phyloP scores from a whole-genome alignment of 306 rosid species.

The Prunus fruticosa region DNA sequence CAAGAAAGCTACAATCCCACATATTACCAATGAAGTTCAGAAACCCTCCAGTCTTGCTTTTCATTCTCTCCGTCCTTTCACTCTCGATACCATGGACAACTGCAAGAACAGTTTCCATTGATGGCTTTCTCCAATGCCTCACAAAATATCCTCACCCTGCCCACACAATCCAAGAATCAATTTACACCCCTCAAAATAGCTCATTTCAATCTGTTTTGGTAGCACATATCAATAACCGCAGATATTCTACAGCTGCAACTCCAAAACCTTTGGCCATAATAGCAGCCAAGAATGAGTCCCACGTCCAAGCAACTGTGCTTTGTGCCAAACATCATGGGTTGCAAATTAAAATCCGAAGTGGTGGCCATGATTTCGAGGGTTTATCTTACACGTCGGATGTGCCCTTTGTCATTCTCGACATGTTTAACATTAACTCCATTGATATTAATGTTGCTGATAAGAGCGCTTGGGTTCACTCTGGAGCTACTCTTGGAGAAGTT shows the following conservation, averaged over 20 bases:
- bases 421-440: slow-evolving; percentile 32
- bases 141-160: background rate
- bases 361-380: slow-evolving; percentile 38
- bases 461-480: slow-evolving; percentile 63
- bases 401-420: slow-evolving; percentile 38
- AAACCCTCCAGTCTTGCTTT: background rate
- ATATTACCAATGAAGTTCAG: background rate
- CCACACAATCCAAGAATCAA: slow-evolving; percentile 16
- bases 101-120: background rate
- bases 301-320: slow-evolving; percentile 20
- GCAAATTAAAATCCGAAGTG: slow-evolving; percentile 28
- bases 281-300: slow-evolving; percentile 12
- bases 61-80: background rate
- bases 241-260: slow-evolving; percentile 6
- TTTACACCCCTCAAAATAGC: slow-evolving; percentile 21
- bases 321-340: slow-evolving; percentile 19
- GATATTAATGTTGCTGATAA: slow-evolving; percentile 28
- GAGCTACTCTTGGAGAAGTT: slow-evolving; percentile 63
- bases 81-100: background rate
- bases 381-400: slow-evolving; percentile 22
- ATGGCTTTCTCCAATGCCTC: slow-evolving; percentile 17
- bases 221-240: slow-evolving; percentile 18
- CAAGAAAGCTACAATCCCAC: background rate
- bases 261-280: slow-evolving; percentile 31
- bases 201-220: slow-evolving; percentile 3